A percentile compares a stretch with the other conserved stretches of the same genome.
Conservation (phyloP, 192 early-diverging fungal genomes). For the Coemansia sp. region DNA sequence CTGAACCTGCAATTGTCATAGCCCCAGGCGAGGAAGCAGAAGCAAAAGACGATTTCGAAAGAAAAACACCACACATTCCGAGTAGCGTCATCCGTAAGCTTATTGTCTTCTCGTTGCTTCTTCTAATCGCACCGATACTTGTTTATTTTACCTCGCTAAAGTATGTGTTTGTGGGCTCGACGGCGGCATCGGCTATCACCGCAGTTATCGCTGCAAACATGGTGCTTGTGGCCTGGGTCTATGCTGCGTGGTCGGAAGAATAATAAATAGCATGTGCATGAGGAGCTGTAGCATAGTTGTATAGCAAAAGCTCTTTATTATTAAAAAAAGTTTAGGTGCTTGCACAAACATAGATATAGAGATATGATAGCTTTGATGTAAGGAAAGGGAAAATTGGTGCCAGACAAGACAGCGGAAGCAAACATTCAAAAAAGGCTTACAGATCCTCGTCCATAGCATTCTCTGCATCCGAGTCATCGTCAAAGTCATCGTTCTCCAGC, state of each 20-base stretch:
- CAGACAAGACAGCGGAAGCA: background rate
- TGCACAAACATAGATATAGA: no score
- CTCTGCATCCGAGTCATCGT: conserved; percentile 80
- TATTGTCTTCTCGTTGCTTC: conserved; percentile 37
- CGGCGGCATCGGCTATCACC: conserved; percentile 42
- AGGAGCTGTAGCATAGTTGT: no score
- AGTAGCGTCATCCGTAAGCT: conserved; percentile 39
- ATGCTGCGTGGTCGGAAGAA: conserved; percentile 46
- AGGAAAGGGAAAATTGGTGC: background rate
- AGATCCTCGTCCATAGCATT: conserved; percentile 49
- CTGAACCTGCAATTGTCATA: background rate
- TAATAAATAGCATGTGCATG: background rate
- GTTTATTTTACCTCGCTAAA: conserved; percentile 45
- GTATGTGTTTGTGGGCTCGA: conserved; percentile 41
- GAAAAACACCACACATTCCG: conserved; percentile 32
- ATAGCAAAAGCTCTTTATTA: background rate
- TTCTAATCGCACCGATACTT: conserved; percentile 42
- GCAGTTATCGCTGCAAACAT: conserved; percentile 46
- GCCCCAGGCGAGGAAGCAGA: background rate
- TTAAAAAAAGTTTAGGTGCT: background rate
- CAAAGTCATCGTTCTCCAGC: conserved; percentile 76
- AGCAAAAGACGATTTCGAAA: background rate
- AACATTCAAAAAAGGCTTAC: conserved; percentile 6
- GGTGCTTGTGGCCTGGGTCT: conserved; percentile 44
- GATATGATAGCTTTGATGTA: background rate